These are phyloP conservation scores for Curvularia lunata DNA, from an alignment of 2,329 filamentous ascomycete species.

Conservation along the genomic window DNA sequence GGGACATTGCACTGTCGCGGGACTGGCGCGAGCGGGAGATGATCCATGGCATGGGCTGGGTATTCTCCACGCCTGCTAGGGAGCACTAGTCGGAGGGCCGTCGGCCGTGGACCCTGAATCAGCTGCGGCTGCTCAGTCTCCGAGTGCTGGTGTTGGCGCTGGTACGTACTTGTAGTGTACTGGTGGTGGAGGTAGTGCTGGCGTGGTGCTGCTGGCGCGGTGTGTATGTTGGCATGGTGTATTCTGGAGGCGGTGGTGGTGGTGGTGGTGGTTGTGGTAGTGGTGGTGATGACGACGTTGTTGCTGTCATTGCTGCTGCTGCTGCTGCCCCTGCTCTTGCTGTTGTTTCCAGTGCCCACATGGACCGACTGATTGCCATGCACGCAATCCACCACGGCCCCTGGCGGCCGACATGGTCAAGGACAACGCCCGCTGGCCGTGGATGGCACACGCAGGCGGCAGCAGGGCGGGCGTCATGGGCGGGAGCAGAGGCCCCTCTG, in stretches of 20 bases:
- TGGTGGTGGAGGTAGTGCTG: no score
- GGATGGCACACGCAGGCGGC: no score
- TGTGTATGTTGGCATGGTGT: not conserved
- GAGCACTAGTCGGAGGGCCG: conserved; percentile 11
- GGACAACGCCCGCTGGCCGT: no score
- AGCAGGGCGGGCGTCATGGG: no score
- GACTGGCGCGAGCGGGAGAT: conserved; percentile 23
- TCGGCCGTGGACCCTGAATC: conserved; percentile 18
- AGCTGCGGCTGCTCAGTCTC: conserved; percentile 1
- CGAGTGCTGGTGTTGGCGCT: not conserved
- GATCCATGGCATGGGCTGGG: conserved; percentile 24
- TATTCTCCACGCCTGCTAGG: conserved; percentile 22
- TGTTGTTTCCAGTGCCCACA: not conserved
- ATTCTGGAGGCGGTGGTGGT: not conserved
- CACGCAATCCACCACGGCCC: not conserved
- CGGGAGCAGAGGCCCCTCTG: conserved; percentile 15
- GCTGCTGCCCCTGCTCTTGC: not conserved
- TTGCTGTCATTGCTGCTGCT: not conserved
- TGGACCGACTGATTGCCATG: not conserved
- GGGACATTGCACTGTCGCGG: not conserved
- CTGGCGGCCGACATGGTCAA: no score
- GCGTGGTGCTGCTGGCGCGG: no score
- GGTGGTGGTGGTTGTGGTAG: not conserved
- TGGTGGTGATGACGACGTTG: no score
- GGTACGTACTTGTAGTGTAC: not conserved